phyloP scores from a whole-genome alignment of 495 filamentous ascomycete species.

The Penicillium crystallinum region DNA sequence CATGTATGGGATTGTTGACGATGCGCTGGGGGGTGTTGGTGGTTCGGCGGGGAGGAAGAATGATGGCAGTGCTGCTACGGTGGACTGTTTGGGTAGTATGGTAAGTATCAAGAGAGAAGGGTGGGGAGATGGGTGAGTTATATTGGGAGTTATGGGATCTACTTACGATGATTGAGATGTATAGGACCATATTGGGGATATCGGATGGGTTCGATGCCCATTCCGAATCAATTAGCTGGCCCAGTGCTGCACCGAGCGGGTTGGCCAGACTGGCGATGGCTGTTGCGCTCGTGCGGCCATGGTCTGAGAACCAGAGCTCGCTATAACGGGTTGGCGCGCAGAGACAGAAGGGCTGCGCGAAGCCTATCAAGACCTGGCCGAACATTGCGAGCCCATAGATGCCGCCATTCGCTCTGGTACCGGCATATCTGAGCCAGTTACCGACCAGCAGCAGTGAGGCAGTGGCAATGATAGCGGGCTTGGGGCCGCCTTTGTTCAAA shows the following conservation, averaged over 20 bases:
- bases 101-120: background rate
- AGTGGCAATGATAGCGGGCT: slow-evolving; percentile 66
- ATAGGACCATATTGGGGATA: slow-evolving; percentile 79
- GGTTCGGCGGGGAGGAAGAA: slow-evolving; percentile 80
- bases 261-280: slow-evolving; percentile 81
- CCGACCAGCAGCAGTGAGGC: slow-evolving; percentile 70
- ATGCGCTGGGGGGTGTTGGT: slow-evolving; percentile 64
- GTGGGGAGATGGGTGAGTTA: background rate
- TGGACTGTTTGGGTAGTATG: slow-evolving; percentile 43
- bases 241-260: slow-evolving; percentile 81
- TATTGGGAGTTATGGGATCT: background rate
- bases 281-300: slow-evolving; percentile 80
- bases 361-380: slow-evolving; percentile 87
- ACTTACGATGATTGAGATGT: slow-evolving; percentile 76
- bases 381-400: slow-evolving; percentile 80
- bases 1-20: slow-evolving; percentile 41
- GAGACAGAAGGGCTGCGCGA: slow-evolving; percentile 90
- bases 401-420: slow-evolving; percentile 55
- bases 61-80: slow-evolving; percentile 66
- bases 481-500: slow-evolving; percentile 74
- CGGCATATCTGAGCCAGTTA: slow-evolving; percentile 91
- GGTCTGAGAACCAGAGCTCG: slow-evolving; percentile 88
- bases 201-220: slow-evolving; percentile 58
- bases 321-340: slow-evolving; percentile 86
- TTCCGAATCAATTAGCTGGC: slow-evolving; percentile 77